phyloP scores from a whole-genome alignment of 768 basidiomycete genomes.

The Aureoboletus auriporus region DNA sequence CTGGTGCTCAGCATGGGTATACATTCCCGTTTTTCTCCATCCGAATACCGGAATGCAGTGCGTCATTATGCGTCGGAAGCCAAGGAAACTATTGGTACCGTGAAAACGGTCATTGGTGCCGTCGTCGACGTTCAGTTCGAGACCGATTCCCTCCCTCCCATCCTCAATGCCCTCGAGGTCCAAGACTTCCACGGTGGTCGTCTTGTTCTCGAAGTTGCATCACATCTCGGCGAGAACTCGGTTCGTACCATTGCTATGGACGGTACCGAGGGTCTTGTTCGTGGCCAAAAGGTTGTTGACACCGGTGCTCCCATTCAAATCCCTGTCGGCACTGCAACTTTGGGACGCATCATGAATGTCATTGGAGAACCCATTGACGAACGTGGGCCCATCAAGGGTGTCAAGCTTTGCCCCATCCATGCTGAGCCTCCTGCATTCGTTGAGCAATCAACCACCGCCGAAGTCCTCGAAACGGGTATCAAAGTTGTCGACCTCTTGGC shows the following conservation, averaged over 20 bases:
- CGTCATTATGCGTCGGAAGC: conserved; percentile 93
- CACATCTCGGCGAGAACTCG: conserved; percentile 98
- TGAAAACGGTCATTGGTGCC: conserved; percentile 99
- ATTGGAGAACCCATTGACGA: conserved; percentile 99
- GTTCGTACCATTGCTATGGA: conserved; percentile 99
- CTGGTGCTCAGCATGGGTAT: conserved; percentile 1
- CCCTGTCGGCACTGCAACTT: conserved; percentile 90
- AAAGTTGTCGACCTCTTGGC: conserved; percentile 99
- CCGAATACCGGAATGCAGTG: conserved; percentile 35
- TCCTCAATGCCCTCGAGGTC: conserved; percentile 98
- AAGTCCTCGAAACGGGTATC: conserved; percentile 99
- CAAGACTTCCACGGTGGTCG: conserved; percentile 91
- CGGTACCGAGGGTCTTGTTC: conserved; percentile 99
- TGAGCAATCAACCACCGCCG: conserved; percentile 97
- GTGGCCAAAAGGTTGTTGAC: conserved; percentile 96
- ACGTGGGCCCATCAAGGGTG: conserved; percentile 97
- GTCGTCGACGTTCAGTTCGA: conserved; percentile 99
- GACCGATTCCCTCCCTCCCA: conserved; percentile 84
- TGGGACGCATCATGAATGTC: conserved; percentile 99
- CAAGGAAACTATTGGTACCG: conserved; percentile 64
- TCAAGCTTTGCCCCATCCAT: conserved; percentile 89
- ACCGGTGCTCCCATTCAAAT: conserved; percentile 96
- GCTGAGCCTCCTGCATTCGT: conserved; percentile 97
- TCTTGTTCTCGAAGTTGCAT: conserved; percentile 98
- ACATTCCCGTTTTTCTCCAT: neutral